Base-by-base conservation (phyloP, 805 yeast species). In the Cyberlindnera sargentensis region DNA sequence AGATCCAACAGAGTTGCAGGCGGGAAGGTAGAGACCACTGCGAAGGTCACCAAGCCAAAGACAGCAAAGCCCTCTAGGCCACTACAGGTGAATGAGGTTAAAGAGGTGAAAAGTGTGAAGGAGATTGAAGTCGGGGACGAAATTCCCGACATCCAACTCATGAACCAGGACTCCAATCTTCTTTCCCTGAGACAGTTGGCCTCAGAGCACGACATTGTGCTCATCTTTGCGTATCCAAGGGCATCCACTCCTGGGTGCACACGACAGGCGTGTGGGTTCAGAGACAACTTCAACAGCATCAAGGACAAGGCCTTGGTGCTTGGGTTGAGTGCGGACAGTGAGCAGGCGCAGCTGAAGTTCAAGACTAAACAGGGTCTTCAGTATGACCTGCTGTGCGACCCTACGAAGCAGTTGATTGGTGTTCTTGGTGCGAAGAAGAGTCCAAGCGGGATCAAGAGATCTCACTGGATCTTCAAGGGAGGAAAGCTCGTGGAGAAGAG, bases 181-280 rank as follows among this genome's bases (percentile, higher is more conserved):
- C 72, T 83, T 20, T 70, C 76, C 32, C 57, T 84, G 48, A 67
- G 63, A 23, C 63, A 68, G 4, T 53, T 70, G 40, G 69, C 68
- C 7, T 50, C 55, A 20, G 63, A 63, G 7, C 68, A 75, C 32
- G 63, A 68, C 20, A 64, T 78, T 10, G 71, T 80, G 28, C 68
- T 80, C 23, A 66, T 78, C 26, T 78, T 82, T 63, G 84, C 95
- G 20, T 91, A 90, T 60, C 98, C 98, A 42, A 82, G 75, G 58
- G 98, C 98, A 0, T 79, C 84, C 26, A 91, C 98, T 1, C 96
- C 96, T 1, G 99, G 99, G 3, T 93, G 99, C 64, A 91, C 99
- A 1, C 76, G 88, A 54, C 99, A 91, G 66, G 97, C 90, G 3
- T 76, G 84, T 60, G 96, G 96, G 0, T 93, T 84, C 61, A 80